Percentiles rank a stretch among this genome's conserved stretches.
These are phyloP conservation scores for Nemania sp. DNA, from an alignment of 2,329 filamentous ascomycete species.

Conservation along the genomic window DNA sequence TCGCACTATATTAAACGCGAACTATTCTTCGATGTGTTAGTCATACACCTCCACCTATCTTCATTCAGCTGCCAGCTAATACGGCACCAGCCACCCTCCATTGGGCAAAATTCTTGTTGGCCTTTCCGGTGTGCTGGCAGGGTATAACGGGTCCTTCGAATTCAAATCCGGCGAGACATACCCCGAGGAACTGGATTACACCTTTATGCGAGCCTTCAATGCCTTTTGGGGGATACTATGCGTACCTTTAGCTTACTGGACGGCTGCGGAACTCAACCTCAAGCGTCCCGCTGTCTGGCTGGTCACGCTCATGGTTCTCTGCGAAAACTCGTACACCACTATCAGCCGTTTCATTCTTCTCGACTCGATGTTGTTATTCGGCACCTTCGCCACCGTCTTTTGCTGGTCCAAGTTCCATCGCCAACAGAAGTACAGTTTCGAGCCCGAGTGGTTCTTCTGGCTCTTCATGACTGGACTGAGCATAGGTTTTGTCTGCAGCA, in stretches of 20 bases:
- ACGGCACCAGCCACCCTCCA: conserved; percentile 65
- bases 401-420: conserved; percentile 98
- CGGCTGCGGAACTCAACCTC: conserved; percentile 87
- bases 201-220: conserved; percentile 98
- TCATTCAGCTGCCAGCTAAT: conserved; percentile 26
- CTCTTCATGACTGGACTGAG: conserved; percentile 90
- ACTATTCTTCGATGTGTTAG: conserved; percentile 87
- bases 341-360: conserved; percentile 98
- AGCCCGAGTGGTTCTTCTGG: conserved; percentile 92
- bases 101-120: conserved; percentile 98
- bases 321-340: conserved; percentile 98
- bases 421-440: conserved; percentile 83
- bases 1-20: conserved; percentile 99
- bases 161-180: conserved; percentile 99
- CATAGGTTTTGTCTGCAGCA: conserved; percentile 97
- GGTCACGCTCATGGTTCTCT: conserved; percentile 94
- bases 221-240: conserved; percentile 91
- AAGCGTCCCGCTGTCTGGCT: conserved; percentile 89
- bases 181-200: conserved; percentile 91
- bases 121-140: conserved; percentile 91
- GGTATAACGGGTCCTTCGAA: conserved; percentile 98
- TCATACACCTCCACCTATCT: conserved; percentile 23
- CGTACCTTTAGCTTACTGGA: conserved; percentile 93
- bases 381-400: conserved; percentile 95
- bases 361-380: conserved; percentile 98